phyloP scores from a whole-genome alignment of 768 basidiomycete species.

The Sporobolomyces roseus region DNA sequence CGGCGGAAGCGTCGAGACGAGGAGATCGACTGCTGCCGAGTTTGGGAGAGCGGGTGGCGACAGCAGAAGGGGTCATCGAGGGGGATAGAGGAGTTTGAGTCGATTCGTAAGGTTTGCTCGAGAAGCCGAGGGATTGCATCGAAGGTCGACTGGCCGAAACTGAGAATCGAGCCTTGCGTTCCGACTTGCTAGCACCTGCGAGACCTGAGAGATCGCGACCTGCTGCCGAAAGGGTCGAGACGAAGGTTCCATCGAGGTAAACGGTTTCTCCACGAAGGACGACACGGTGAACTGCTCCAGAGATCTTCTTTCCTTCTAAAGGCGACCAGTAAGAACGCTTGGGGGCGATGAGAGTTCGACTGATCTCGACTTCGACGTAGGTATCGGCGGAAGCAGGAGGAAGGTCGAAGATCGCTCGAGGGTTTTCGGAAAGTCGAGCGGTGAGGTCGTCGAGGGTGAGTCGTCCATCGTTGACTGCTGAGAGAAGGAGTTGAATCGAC shows the following conservation, averaged over 20 bases:
- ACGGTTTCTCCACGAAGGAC: constrained; percentile 82
- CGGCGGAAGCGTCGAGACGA: constrained; percentile 32
- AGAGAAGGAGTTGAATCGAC: constrained; percentile 77
- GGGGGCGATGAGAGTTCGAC: constrained; percentile 63
- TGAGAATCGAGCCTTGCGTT: constrained; percentile 48
- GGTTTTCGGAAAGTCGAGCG: constrained; percentile 82
- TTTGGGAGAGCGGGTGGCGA: constrained; percentile 46
- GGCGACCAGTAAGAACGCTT: constrained; percentile 69
- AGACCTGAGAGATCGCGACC: constrained; percentile 49
- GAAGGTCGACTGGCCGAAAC: constrained; percentile 45
- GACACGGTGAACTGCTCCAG: constrained; percentile 82
- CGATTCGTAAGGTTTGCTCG: constrained; percentile 29
- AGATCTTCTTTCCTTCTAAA: constrained; percentile 58
- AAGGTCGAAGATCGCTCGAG: constrained; percentile 81
- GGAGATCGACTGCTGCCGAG: constrained; percentile 34
- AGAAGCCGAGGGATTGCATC: constrained; percentile 41
- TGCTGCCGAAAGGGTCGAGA: constrained; percentile 49
- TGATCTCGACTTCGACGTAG: constrained; percentile 86
- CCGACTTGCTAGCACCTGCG: constrained; percentile 33
- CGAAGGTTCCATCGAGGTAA: constrained; percentile 76
- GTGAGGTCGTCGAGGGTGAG: constrained; percentile 79
- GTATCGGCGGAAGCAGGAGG: constrained; percentile 69
- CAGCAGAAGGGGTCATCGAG: constrained; percentile 46
- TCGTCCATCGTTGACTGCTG: constrained; percentile 73
- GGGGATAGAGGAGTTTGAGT: constrained; percentile 32